Base-by-base conservation (phyloP, 2,329 filamentous ascomycete genomes). In the Fusarium sororula region DNA sequence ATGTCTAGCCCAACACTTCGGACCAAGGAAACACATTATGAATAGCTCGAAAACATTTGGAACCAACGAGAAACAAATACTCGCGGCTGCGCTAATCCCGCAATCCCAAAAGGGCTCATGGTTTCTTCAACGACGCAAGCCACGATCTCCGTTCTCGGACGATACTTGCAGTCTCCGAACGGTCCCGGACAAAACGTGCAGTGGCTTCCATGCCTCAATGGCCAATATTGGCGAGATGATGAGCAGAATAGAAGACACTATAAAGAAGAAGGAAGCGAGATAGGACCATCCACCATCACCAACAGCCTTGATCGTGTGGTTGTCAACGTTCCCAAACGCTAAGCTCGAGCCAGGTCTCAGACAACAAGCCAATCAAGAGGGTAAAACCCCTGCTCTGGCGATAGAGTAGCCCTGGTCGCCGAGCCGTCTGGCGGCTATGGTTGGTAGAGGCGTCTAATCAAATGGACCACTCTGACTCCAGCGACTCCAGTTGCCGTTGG, bases 311-410 rank as follows among this genome's bases (percentile, higher is more conserved):
- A 68, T 63, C 60, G 56, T 71, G 56, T 70, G 63, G 66, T 54
- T 74, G 72, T 83, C 81, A 82, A 83, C 80, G 79, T 81, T 82
- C 80, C 80, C 79, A 68, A 72, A 68, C 76, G 68, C 69, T 71
- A 79, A 41, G 47, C 59, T 77, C 75, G 73, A 74, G 72, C 75
- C 72, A 45, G 75, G 73, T 79, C 73, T 79, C 68, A 75, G 68
- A 48, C n/a, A 30, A 26, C 32, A 63, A 54, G 59, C 83, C 83
- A 84, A 83, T 84, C 42, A 68, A 47, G 58, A 57, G 35, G n/a
- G 37, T n/a, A 55, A 77, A 77, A 78, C 77, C 82, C 81, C 70
- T 82, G 81, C 68, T 56, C 71, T 65, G 50, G 64, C 72, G 72
- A 78, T 74, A 63, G 70, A 30, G 53, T 61, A 59, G 54, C 77